Evolutionary conservation across 805 yeast genomes (phyloP), one percentile per base, ranked within the genome.

Genomic region (Komagataella phaffii): DNA sequence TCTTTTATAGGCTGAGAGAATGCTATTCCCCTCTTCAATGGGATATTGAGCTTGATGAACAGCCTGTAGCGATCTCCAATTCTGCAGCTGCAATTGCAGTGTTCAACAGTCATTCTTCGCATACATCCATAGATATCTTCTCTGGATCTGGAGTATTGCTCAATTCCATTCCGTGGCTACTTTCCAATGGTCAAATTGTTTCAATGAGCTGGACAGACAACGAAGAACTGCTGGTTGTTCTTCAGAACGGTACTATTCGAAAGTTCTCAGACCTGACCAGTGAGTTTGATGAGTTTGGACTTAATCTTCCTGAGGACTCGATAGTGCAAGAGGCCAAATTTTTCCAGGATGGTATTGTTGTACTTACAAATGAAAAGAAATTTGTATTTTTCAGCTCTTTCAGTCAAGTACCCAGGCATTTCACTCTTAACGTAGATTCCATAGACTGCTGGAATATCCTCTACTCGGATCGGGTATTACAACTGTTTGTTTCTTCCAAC

Each of bases 201-300:
- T 80, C 73, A 17, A 68, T 80, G 45, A 75, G 73, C 2, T 83
- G 81, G 78, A 63, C 80, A 17, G 57, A 58, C 2, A 63, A 68
- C 19, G 89, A 82, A 57, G 71, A 75, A 50, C 68, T 87, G 48
- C 64, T 81, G 8, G 77, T 84, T 10, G 75, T 83, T 1, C 62
- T 81, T 44, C 72, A 69, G 36, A 67, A 69, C 49, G 83, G 84
- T 6, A 69, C 65, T 24, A 76, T 73, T 21, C 68, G 95, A 24
- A 66, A 73, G 24, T 86, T 85, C 63, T 64, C 71, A 46, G 89
- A 85, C 58, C 79, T 84, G 55, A 77, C 77, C 18, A 85, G 87
- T 3, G 81, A 77, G 47, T 87, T 85, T 61, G 71, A 72, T 49
- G 88, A 82, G 57, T 74, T 71, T 57, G 61, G 64, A 17, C 54